Conservation (phyloP, 208 protist genomes). For the Leishmania amazonensis region DNA sequence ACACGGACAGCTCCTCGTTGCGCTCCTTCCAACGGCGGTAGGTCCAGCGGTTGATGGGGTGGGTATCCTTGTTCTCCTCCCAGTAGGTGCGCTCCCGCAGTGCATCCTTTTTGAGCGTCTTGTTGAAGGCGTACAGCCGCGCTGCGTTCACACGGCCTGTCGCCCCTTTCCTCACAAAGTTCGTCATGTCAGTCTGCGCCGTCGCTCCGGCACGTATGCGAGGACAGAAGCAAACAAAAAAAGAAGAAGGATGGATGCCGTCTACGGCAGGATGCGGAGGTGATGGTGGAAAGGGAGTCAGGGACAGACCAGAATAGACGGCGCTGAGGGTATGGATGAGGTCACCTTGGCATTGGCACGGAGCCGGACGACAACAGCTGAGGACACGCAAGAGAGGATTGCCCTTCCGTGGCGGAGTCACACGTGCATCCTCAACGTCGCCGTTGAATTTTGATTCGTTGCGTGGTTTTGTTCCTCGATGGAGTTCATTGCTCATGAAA, state of each 20-base stretch:
- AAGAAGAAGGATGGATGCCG: not conserved
- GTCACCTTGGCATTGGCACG: not conserved
- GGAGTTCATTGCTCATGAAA: not conserved
- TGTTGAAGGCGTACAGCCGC: constrained; percentile 82
- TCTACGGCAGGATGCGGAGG: not conserved
- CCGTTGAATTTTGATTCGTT: not conserved
- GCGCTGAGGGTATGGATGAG: not conserved
- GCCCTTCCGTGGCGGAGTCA: not conserved
- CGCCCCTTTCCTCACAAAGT: constrained; percentile 58
- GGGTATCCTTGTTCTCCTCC: constrained; percentile 80
- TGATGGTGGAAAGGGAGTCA: not conserved
- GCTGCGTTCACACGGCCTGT: constrained; percentile 66
- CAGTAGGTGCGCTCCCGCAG: constrained; percentile 73
- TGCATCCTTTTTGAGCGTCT: constrained; percentile 80
- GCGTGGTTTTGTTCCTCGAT: not conserved
- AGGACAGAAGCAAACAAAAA: not conserved
- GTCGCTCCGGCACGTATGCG: not conserved
- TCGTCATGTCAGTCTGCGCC: constrained; percentile 35
- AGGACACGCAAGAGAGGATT: not conserved
- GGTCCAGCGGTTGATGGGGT: constrained; percentile 83
- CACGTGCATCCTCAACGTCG: no score
- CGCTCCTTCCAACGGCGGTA: constrained; percentile 78
- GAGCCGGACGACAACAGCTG: not conserved
- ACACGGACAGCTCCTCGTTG: constrained; percentile 78
- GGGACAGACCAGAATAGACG: no score